Evolutionary conservation across 768 basidiomycete species (phyloP), one percentile per base, ranked within the genome.

Genomic region (Termitomyces titanicus): DNA sequence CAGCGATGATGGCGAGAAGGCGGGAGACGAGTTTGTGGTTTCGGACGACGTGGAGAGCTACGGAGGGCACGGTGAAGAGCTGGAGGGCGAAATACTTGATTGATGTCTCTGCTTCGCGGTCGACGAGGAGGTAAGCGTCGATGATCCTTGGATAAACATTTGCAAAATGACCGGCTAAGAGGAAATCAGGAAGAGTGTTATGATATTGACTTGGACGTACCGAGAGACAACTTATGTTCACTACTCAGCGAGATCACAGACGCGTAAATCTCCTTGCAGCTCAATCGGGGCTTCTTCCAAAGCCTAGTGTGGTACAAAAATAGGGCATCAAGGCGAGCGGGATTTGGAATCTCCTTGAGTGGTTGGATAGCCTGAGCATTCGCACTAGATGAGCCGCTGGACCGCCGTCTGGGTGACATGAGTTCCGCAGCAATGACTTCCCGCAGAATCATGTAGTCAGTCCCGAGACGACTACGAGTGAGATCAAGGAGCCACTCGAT

Each of bases 1-100:
- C 79, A 37, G 86, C 82, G 64, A 98, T 92, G 69, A 98, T 87
- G 48, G 84, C 77, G 55, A 96, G 81, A 17, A 98, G 78, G 15
- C 85, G 84, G 2, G 84, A 74, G 57, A 94, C 82, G 60, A 97
- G 81, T 58, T 82, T 78, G 64, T 89, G 85, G 55, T 86, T 78
- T 7, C 79, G 76, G 18, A 91, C 89, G 47, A 96, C 85, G 61
- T 93, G 86, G 1, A 80, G 77, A 5, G 92, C 87, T 48, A 95
- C 84, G 2, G 87, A 89, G 0, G 94, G 94, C 1, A 93, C 88
- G 0, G 94, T 94, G 74, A 97, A 97, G 33, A 98, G 79, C 65
- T 97, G 93, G 5, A 96, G 78, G 15, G 92, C 89, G 58, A 96
- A 91, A 66, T 93, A 94, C 64, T 95, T 90, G 75, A 98, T 89